A percentile compares a stretch with the other conserved stretches of the same genome.
phyloP scores from a whole-genome alignment of 768 basidiomycete species.

The Boletus patriciae region DNA sequence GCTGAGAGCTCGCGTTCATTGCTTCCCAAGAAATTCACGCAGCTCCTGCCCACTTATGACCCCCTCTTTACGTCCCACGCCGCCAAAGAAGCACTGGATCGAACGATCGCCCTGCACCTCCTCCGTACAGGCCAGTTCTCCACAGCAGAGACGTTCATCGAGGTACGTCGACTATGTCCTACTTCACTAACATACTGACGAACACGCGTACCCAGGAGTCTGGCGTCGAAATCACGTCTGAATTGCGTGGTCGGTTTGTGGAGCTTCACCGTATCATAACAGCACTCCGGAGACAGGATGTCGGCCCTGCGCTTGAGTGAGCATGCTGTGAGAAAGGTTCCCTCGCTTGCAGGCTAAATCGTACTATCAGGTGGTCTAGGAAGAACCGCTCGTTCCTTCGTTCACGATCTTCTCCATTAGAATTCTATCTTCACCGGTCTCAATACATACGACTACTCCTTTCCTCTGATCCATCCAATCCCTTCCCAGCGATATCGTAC shows the following conservation, averaged over 20 bases:
- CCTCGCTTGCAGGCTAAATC: neutral
- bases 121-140: conserved; percentile 81
- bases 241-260: conserved; percentile 56
- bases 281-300: conserved; percentile 62
- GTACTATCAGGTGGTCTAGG: conserved; percentile 69
- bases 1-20: conserved; percentile 6
- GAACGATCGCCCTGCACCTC: conserved; percentile 73
- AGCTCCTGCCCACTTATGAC: conserved; percentile 62
- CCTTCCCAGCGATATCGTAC: conserved; percentile 66
- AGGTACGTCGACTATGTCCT: conserved; percentile 43
- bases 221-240: conserved; percentile 51
- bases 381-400: conserved; percentile 65
- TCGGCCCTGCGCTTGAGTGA: conserved; percentile 76
- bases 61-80: conserved; percentile 62
- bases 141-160: conserved; percentile 70
- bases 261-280: conserved; percentile 73
- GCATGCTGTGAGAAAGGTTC: conserved; percentile 21
- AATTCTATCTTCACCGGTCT: conserved; percentile 88
- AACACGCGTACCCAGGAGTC: conserved; percentile 55
- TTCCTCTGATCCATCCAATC: conserved; percentile 56
- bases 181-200: neutral
- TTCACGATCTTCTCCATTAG: conserved; percentile 73
- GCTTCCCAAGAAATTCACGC: conserved; percentile 53
- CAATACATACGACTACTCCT: conserved; percentile 82
- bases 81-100: conserved; percentile 63